Evolutionary conservation across 345 rosid species (phyloP), one percentile per base, ranked within the genome.

Genomic region (Citrus australasica): DNA sequence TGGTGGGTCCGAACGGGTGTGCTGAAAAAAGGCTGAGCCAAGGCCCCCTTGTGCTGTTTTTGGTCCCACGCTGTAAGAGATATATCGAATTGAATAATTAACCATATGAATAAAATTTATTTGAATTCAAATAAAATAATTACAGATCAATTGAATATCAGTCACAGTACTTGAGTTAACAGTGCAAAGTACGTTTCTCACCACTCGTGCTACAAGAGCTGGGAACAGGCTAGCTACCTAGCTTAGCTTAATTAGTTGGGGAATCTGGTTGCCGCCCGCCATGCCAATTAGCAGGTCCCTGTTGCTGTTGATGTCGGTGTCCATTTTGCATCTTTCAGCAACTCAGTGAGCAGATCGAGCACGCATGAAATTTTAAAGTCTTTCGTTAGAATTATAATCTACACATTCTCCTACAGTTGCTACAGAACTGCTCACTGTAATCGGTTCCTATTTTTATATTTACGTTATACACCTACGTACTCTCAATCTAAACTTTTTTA

Each of bases 1-100:
- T 85, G 87, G 88, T 90, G 96, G 95, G 94, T 87, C 93, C 91
- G 48, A 42, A 66, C 46, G 76, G 80, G 84, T 61, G 58, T 74
- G 82, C 80, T 77, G 86, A 87, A 82, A 73, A 82, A 73, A 82
- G 82, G 83, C 78, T 84, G 85, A 79, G 79, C 77, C 85, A 63
- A 65, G 69, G 67, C 67, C 67, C 65, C 60, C 61, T 58, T 1
- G 63, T 62, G 71, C 61, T 79, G 80, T 21, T 58, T 71, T 65
- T 32, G 87, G 80, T 84, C 85, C 87, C 85, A 83, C 83, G 64
- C 46, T 69, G 63, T 9, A 48, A 83, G 60, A 67, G 13, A 78
- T 7, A 7, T 17, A 17, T n/a, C 25, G 48, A 65, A 33, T 53
- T 17, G 14, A 80, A 32, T 82, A 61, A 51, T 64, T n/a, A 62